A percentile compares a stretch with the other conserved stretches of the same genome.
Conservation (phyloP, 495 filamentous ascomycete genomes). For the Podospora anserina region DNA sequence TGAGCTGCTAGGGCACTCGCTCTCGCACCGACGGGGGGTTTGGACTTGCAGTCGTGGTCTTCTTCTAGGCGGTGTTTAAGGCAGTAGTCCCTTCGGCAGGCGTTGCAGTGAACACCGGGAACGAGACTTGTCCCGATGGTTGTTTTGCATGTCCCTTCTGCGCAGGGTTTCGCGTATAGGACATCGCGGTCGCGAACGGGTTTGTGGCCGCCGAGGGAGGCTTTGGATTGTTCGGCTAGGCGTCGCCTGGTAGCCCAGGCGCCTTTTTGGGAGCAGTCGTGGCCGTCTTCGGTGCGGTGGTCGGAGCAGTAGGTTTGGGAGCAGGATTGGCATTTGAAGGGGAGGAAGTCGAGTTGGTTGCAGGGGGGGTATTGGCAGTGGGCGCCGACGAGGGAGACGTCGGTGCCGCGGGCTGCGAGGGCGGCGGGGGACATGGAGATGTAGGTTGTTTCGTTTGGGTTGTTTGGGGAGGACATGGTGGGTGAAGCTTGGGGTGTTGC, state of each 20-base stretch:
- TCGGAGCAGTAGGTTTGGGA: constrained; percentile 84
- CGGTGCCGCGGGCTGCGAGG: constrained; percentile 67
- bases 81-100: constrained; percentile 84
- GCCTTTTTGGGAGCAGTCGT: constrained; percentile 76
- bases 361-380: constrained; percentile 92
- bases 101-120: constrained; percentile 74
- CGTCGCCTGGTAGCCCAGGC: constrained; percentile 76
- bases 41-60: constrained; percentile 75
- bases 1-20: constrained; percentile 39
- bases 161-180: constrained; percentile 55
- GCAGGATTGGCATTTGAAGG: constrained; percentile 91
- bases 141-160: constrained; percentile 73
- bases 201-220: constrained; percentile 44
- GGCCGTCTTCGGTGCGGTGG: constrained; percentile 82
- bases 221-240: constrained; percentile 50
- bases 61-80: constrained; percentile 85
- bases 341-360: constrained; percentile 92
- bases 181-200: constrained; percentile 43
- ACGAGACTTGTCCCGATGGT: constrained; percentile 74
- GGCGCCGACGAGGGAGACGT: constrained; percentile 72
- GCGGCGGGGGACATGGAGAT: constrained; percentile 47
- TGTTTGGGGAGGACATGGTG: constrained; percentile 43
- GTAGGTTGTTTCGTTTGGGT: constrained; percentile 45
- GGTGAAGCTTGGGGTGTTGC: not conserved
- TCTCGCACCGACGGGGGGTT: constrained; percentile 62